These are phyloP conservation scores for Syncephalastrum contaminatum DNA, from an alignment of 371 early-diverging fungal species.

Conservation along the genomic window DNA sequence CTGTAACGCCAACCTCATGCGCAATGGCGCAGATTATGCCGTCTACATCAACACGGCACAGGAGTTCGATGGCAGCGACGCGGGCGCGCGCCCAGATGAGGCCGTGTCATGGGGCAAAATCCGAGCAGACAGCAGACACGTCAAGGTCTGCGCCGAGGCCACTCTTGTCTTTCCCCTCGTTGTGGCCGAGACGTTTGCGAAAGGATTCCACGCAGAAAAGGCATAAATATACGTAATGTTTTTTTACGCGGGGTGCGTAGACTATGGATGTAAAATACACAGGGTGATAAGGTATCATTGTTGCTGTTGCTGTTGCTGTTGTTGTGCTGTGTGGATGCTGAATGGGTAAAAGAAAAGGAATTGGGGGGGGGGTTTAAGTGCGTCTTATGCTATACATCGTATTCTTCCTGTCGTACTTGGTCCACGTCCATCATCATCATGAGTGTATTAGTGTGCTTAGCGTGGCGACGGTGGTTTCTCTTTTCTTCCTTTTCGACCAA, in stretches of 20 bases:
- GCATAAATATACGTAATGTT: not conserved
- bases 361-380: too few species aligned
- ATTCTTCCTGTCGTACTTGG: too few species aligned
- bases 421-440: too few species aligned
- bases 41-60: slow-evolving; percentile 98
- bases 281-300: too few species aligned
- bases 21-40: slow-evolving; percentile 99
- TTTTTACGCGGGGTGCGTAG: too few species aligned
- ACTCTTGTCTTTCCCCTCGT: slow-evolving; percentile 95
- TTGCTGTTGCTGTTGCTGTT: too few species aligned
- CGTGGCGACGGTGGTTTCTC: not conserved
- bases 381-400: too few species aligned
- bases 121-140: slow-evolving; percentile 76
- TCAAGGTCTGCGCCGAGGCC: slow-evolving; percentile 96
- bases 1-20: slow-evolving; percentile 99
- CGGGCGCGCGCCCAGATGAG: slow-evolving; percentile 99
- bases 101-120: slow-evolving; percentile 99
- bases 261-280: too few species aligned
- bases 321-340: too few species aligned
- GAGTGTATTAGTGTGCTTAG: too few species aligned
- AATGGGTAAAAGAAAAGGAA: too few species aligned
- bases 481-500: slow-evolving; percentile 23
- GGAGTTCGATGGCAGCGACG: slow-evolving; percentile 99
- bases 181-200: slow-evolving; percentile 94
- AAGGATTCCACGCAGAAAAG: slow-evolving; percentile 32